Percentiles rank a stretch among this genome's conserved stretches.
Evolutionary conservation across 805 yeast genomes (phyloP).

Genomic region (Sugiyamaella smithiae): DNA sequence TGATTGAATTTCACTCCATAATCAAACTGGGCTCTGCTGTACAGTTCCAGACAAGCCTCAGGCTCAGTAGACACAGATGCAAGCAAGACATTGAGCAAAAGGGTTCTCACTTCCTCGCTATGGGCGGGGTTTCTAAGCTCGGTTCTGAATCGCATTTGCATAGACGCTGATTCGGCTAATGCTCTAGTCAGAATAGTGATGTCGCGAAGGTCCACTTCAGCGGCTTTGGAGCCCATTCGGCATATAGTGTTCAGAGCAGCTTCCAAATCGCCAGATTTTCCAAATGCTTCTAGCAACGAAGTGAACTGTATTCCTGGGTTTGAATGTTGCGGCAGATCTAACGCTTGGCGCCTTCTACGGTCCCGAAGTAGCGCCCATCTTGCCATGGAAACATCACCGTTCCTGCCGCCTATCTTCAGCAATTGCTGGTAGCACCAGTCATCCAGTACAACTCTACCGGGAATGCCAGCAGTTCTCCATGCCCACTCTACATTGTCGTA

Average conservation of each 20-base stretch:
- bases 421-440: slow-evolving; percentile 29
- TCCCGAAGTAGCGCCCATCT: slow-evolving; percentile 32
- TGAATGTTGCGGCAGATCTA: slow-evolving; percentile 1
- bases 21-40: slow-evolving; percentile 7
- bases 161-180: neutral
- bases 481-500: slow-evolving; percentile 30
- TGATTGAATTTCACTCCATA: slow-evolving; percentile 15
- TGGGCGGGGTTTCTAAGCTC: slow-evolving; percentile 14
- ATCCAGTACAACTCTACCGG: slow-evolving; percentile 33
- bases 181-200: slow-evolving; percentile 25
- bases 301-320: slow-evolving; percentile 3
- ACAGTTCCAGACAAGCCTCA: slow-evolving; percentile 6
- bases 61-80: slow-evolving; percentile 1
- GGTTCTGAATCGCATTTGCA: slow-evolving; percentile 3
- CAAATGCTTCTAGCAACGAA: slow-evolving; percentile 19
- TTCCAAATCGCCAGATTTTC: slow-evolving; percentile 18
- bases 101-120: slow-evolving; percentile 20
- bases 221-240: slow-evolving; percentile 24
- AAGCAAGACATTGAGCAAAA: slow-evolving; percentile 27
- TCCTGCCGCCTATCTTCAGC: slow-evolving; percentile 26
- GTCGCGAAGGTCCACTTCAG: slow-evolving; percentile 18
- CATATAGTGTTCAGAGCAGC: slow-evolving; percentile 25
- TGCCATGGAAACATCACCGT: slow-evolving; percentile 31
- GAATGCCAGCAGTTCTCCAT: slow-evolving; percentile 27
- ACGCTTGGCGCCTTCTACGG: slow-evolving; percentile 18